Evolutionary conservation across 306 rosid genomes (phyloP), one percentile per base, ranked within the genome.

Genomic region (Amphicarpaea edgeworthii): DNA sequence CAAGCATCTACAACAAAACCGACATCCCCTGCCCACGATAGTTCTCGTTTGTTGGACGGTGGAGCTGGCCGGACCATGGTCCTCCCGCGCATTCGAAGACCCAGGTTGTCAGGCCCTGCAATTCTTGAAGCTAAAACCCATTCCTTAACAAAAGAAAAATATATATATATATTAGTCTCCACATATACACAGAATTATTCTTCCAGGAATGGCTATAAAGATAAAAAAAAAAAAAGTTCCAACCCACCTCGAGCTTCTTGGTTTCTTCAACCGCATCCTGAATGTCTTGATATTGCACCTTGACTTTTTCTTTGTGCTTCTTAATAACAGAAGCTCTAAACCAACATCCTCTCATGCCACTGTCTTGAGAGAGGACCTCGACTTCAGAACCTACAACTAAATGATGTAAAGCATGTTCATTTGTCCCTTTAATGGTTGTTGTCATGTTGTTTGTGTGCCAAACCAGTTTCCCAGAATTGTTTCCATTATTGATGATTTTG

Each of bases 321-420:
- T 92, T 94, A 50, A 94, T 75, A 16, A 94, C 53, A 37, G 84
- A 79, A 58, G 97, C 98, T 81, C 88, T 77, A 78, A 87, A 91
- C 98, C 98, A 94, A 45, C 98, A 92, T 20, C 98, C 97, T 83
- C 90, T 87, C 14, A 94, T 86, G 50, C 98, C 97, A 81, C 97
- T 90, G 78, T 94, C 97, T 59, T 86, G 96, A 17, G 97, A 90
- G 51, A 94, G 92, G 54, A 94, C 93, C 84, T 94, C 98, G 73
- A 94, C 86, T 30, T 70, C 77, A 37, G 88, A 92, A 40, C 95
- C 97, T 23, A 86, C 82, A 5, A 73, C 55, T 21, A 87, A 74
- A 61, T 72, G 80, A 41, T 45, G 72, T 12, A 40, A 40, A 34
- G 70, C 47, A 45, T 16, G 61, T n/a, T 76, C 83, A 62, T 62